phyloP scores from a whole-genome alignment of 768 basidiomycete species.

The Clathrus columnatus region DNA sequence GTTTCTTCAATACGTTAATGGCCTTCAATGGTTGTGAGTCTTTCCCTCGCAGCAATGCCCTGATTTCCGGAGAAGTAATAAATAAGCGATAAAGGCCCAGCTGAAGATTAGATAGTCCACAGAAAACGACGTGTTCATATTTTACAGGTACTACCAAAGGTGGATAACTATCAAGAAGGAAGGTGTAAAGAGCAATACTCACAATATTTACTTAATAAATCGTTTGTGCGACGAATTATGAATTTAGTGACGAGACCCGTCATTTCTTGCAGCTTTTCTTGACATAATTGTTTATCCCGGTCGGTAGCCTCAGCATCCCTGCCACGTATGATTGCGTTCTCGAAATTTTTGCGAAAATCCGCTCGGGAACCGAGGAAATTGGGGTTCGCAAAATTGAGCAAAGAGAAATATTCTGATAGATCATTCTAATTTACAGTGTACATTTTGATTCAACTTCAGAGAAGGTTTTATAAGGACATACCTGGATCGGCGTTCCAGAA shows the following conservation, averaged over 20 bases:
- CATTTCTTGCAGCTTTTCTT: conserved; percentile 87
- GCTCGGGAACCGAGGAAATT: conserved; percentile 81
- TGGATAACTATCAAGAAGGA: conserved; percentile 9
- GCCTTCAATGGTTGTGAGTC: conserved; percentile 94
- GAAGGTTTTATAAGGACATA: conserved; percentile 17
- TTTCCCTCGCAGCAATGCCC: conserved; percentile 75
- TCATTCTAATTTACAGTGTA: conserved; percentile 53
- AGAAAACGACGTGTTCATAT: conserved; percentile 97
- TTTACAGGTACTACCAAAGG: conserved; percentile 81
- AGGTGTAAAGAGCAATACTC: conserved; percentile 24
- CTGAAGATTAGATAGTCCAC: conserved; percentile 76
- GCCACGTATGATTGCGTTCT: conserved; percentile 83
- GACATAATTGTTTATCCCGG: conserved; percentile 65
- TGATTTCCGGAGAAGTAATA: conserved; percentile 88
- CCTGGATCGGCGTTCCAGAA: conserved; percentile 91
- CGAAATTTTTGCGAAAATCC: conserved; percentile 93
- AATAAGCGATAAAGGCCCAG: conserved; percentile 80
- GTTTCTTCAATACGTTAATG: conserved; percentile 88
- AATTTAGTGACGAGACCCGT: conserved; percentile 84
- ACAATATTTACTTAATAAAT: conserved; percentile 91
- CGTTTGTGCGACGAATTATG: conserved; percentile 91
- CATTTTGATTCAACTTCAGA: conserved; percentile 6
- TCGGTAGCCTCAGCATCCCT: conserved; percentile 84
- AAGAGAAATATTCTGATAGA: conserved; percentile 87
- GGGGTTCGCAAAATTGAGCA: conserved; percentile 89